Conservation (phyloP, 2,329 filamentous ascomycete genomes). For the Fusarium solani-melongenae region DNA sequence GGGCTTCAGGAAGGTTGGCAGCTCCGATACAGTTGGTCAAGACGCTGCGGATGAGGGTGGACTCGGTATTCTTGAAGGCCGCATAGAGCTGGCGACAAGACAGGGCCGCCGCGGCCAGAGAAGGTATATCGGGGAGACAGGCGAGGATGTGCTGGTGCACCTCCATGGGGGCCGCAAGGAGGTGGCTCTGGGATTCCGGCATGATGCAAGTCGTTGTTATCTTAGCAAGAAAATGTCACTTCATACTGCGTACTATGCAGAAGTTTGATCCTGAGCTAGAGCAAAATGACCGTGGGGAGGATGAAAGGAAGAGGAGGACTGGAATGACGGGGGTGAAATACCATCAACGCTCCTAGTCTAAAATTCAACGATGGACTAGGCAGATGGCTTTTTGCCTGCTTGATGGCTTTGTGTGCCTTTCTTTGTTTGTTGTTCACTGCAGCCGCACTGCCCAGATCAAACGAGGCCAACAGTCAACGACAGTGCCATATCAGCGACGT, state of each 20-base stretch:
- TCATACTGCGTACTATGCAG: no score
- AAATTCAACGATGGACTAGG: no score
- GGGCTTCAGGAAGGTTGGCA: not conserved
- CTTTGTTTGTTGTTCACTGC: no score
- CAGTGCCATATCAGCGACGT: not conserved
- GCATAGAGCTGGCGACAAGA: not conserved
- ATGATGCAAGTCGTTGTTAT: no score
- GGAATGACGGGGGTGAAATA: no score
- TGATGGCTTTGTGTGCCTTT: not conserved
- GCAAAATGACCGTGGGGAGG: no score
- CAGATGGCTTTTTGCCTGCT: no score
- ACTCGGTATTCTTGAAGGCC: not conserved
- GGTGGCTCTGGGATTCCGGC: fast-evolving
- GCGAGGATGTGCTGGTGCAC: not conserved
- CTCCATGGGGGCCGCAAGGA: not conserved
- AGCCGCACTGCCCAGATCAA: not conserved
- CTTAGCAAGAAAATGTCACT: no score
- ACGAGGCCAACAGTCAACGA: not conserved
- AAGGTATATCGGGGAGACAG: not conserved
- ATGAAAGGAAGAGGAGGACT: no score
- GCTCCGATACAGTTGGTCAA: not conserved
- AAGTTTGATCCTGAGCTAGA: no score
- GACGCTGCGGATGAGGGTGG: not conserved
- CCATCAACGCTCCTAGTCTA: no score
- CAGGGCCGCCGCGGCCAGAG: not conserved